Evolutionary conservation across 257 asterid species (phyloP).

Genomic region (Nicotiana attenuata): DNA sequence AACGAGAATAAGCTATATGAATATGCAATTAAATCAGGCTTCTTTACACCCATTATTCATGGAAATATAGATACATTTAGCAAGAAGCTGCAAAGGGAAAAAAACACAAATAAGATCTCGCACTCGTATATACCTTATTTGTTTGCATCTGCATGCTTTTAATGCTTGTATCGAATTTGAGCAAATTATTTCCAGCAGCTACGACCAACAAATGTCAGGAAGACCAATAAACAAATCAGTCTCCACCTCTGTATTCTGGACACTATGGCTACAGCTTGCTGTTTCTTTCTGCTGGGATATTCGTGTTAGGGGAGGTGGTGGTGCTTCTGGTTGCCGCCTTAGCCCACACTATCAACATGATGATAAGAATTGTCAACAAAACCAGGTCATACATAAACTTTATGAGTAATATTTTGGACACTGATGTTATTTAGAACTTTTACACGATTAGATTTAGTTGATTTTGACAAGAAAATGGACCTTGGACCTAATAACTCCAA

Average conservation of each 20-base stretch:
- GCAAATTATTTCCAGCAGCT: not conserved
- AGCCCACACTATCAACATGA: slow-evolving; percentile 18
- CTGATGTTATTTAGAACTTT: too few species aligned
- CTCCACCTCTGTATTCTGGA: slow-evolving; percentile 22
- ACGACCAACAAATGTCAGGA: slow-evolving; percentile 19
- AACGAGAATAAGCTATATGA: too few species aligned
- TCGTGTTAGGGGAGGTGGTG: not conserved
- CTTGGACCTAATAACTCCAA: too few species aligned
- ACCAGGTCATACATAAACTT: not conserved
- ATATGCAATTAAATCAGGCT: not conserved
- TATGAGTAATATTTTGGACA: too few species aligned
- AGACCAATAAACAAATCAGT: slow-evolving; percentile 34
- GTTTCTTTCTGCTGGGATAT: slow-evolving; percentile 2
- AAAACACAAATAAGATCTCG: not conserved
- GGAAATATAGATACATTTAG: not conserved
- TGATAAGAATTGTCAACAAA: not conserved
- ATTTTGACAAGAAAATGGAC: too few species aligned
- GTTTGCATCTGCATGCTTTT: not conserved
- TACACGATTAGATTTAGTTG: too few species aligned
- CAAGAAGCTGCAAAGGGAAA: not conserved
- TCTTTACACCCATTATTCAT: not conserved
- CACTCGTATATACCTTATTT: not conserved
- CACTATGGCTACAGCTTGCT: slow-evolving; percentile 16
- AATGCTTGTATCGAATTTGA: not conserved
- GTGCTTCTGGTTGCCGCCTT: not conserved